Evolutionary conservation across 495 filamentous ascomycete genomes (phyloP), one percentile per base, ranked within the genome.

Genomic region (Bacidia rubella): DNA sequence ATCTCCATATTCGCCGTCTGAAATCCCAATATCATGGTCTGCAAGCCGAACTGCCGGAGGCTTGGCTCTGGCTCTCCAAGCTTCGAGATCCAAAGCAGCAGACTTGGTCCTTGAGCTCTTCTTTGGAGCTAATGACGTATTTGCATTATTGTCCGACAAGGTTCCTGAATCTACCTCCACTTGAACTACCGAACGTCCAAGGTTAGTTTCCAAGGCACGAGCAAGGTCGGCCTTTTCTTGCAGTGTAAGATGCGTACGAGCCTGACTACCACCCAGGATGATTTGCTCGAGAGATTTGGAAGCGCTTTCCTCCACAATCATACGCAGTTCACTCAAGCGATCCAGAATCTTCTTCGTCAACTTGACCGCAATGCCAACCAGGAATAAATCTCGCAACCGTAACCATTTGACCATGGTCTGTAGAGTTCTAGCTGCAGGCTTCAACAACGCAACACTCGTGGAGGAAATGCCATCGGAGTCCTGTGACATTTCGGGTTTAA

Each of bases 141-240:
- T 49, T 32, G 26, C 42, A 23, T 45, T 50, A 45, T 9, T 43
- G 38, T 56, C 57, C 27, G 45, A 51, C 27, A 24, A 22, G 12
- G 55, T 54, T 57, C 51, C 55, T 53, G 19, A 32, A 17, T 62
- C 54, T 54, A 51, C 48, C 22, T 64, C 46, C 25, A 65, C 67
- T 49, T 71, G 71, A 19, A 66, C 64, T 20, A 80, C 62, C 20
- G 73, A 67, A 52, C 71, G 74, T 54, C 79, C 81, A 48, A 81
- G 73, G 62, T 93, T 85, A 10, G 81, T 80, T 40, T 92, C 87
- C 10, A 95, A 65, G 9, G 87, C 83, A 62, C 81, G 76, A 49
- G 86, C 76, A 35, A 95, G 66, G 64, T 93, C 85, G 2, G 88
- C 88, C 53, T 86, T 86, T 57, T 95, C 86, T 44, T 81, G 79